A percentile compares a stretch with the other conserved stretches of the same genome.
Conservation (phyloP, 352 stramenopile species). For the Globisporangium paddicum region DNA sequence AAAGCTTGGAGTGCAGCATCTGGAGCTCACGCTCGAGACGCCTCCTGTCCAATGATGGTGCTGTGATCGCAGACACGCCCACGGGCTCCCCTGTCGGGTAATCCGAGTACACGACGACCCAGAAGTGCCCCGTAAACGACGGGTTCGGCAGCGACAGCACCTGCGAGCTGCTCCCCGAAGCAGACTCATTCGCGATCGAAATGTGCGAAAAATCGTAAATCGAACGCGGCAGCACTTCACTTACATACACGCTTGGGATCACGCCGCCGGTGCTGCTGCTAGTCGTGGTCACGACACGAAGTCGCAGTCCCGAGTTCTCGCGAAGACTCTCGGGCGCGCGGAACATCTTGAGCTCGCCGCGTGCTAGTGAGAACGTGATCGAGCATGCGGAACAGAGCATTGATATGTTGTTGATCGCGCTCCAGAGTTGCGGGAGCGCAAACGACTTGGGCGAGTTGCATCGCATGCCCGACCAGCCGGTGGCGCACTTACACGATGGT, state of each 20-base stretch:
- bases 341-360: constrained; percentile 58
- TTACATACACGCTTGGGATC: constrained; percentile 63
- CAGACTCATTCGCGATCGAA: constrained; percentile 22
- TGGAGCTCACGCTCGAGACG: background rate
- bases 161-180: constrained; percentile 17
- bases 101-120: constrained; percentile 69
- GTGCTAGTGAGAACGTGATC: constrained; percentile 34
- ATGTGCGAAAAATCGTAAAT: constrained; percentile 76
- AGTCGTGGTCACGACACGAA: constrained; percentile 12
- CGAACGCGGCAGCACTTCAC: constrained; percentile 57
- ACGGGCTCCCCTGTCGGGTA: constrained; percentile 27
- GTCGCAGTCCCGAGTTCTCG: constrained; percentile 34
- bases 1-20: constrained; percentile 3
- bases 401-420: constrained; percentile 39
- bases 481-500: constrained; percentile 45
- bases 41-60: background rate
- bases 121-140: constrained; percentile 63
- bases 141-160: constrained; percentile 41
- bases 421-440: constrained; percentile 53
- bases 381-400: constrained; percentile 52
- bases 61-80: constrained; percentile 7
- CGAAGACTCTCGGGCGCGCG: constrained; percentile 60
- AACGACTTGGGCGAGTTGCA: constrained; percentile 61
- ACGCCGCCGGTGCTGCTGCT: constrained; percentile 10
- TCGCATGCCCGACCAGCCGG: constrained; percentile 51